Percentiles rank a stretch among this genome's conserved stretches.
Evolutionary conservation across 441 rosid genomes (phyloP).

Genomic region (Metrosideros polymorpha): DNA sequence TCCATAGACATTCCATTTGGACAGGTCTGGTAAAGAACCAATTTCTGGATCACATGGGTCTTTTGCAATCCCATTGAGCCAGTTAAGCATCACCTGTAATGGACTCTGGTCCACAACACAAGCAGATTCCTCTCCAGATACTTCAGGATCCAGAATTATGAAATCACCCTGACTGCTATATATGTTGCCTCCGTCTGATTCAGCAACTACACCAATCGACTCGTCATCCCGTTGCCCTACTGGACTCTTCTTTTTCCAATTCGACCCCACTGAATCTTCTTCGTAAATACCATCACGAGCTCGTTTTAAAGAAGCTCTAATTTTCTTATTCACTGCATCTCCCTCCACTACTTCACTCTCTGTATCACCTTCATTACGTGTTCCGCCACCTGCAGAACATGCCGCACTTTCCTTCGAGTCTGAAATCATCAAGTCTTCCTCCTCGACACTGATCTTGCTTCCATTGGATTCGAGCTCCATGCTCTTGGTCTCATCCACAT

Average conservation of each 20-base stretch:
- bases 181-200: conserved; percentile 9
- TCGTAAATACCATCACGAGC: not conserved
- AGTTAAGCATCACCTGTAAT: conserved; percentile 26
- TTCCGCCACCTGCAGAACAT: conserved; percentile 3
- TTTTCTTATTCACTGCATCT: not conserved
- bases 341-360: conserved; percentile 2
- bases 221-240: conserved; percentile 11
- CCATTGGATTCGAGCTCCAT: conserved; percentile 9
- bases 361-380: not conserved
- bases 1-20: conserved; percentile 56
- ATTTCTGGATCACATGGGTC: conserved; percentile 44
- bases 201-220: conserved; percentile 15
- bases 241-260: conserved; percentile 4
- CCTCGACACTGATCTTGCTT: conserved; percentile 9
- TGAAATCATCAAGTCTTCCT: conserved; percentile 5
- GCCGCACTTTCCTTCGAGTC: not conserved
- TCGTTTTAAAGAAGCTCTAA: not conserved
- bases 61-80: conserved; percentile 58
- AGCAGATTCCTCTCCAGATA: conserved; percentile 2
- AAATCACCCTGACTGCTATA: conserved; percentile 1
- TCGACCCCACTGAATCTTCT: not conserved
- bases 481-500: conserved; percentile 14
- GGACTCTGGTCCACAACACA: conserved; percentile 51
- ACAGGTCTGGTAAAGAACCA: conserved; percentile 43
- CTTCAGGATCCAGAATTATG: conserved; percentile 6